phyloP scores from a whole-genome alignment of 2,329 filamentous ascomycete genomes.

The Alternaria postmessia region DNA sequence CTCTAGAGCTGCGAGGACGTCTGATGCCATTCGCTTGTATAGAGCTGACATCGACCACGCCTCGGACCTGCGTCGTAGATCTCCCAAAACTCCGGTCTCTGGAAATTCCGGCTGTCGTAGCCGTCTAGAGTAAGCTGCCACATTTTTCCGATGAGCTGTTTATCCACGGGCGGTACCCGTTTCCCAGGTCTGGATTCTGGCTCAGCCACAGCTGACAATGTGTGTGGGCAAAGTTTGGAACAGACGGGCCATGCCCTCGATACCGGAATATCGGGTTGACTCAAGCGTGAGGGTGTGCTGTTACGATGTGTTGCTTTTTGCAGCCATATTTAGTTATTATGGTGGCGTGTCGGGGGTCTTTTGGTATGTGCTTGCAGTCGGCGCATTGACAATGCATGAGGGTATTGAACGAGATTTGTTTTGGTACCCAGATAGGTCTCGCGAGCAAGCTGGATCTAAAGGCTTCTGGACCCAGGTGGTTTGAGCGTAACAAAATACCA shows the following conservation, averaged over 20 bases:
- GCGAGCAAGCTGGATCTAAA: not conserved
- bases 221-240: not conserved
- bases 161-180: conserved; percentile 4
- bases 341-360: not conserved
- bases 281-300: not conserved
- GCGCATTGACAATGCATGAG: not conserved
- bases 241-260: not conserved
- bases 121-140: conserved; percentile 1
- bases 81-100: conserved; percentile 1
- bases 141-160: conserved; percentile 5
- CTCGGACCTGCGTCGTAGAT: conserved; percentile 11
- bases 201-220: conserved; percentile 5
- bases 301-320: not conserved
- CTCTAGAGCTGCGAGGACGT: not conserved
- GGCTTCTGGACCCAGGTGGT: not conserved
- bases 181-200: not conserved
- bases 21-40: not conserved
- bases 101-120: not conserved
- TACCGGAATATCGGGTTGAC: not conserved
- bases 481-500: not conserved
- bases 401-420: conserved; percentile 4
- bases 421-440: not conserved
- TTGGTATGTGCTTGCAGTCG: not conserved
- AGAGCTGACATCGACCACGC: conserved; percentile 2
- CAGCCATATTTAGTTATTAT: not conserved